Conservation (phyloP, 352 stramenopile species). For the Pilasporangium apinafurcum region DNA sequence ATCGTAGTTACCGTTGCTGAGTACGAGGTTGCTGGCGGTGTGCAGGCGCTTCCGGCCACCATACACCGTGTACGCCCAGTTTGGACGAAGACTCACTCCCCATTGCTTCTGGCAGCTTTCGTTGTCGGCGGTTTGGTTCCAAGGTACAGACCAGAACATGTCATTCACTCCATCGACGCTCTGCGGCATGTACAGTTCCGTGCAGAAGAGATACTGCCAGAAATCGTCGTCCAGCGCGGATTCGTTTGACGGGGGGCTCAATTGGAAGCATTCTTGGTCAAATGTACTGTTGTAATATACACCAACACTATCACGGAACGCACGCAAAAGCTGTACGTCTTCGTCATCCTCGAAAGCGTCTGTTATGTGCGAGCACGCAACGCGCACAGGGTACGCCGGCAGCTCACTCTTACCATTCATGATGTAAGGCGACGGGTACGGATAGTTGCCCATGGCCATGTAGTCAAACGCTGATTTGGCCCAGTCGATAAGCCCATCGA, state of each 20-base stretch:
- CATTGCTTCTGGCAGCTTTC: conserved; percentile 56
- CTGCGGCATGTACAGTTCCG: conserved; percentile 68
- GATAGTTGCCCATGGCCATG: conserved; percentile 95
- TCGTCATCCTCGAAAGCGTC: conserved; percentile 27
- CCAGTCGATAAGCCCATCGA: conserved; percentile 53
- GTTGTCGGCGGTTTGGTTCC: conserved; percentile 58
- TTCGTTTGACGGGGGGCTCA: conserved; percentile 42
- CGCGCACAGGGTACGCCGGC: conserved; percentile 87
- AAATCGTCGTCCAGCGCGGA: conserved; percentile 53
- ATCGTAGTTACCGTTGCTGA: conserved; percentile 93
- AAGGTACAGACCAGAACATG: conserved; percentile 83
- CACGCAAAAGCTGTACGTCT: conserved; percentile 29
- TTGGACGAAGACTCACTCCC: conserved; percentile 52
- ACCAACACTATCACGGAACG: conserved; percentile 46
- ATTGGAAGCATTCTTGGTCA: conserved; percentile 45
- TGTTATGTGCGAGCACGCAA: conserved; percentile 70
- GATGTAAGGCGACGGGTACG: conserved; percentile 95
- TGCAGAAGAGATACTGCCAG: conserved; percentile 77
- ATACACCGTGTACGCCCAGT: conserved; percentile 68
- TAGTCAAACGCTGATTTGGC: conserved; percentile 83
- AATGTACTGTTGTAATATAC: conserved; percentile 79
- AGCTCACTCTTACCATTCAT: conserved; percentile 81
- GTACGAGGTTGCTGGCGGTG: conserved; percentile 89
- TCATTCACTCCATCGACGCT: conserved; percentile 62
- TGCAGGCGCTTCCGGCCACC: conserved; percentile 61